Conservation (phyloP, 2,329 filamentous ascomycete genomes). For the Hypocreales sp. region DNA sequence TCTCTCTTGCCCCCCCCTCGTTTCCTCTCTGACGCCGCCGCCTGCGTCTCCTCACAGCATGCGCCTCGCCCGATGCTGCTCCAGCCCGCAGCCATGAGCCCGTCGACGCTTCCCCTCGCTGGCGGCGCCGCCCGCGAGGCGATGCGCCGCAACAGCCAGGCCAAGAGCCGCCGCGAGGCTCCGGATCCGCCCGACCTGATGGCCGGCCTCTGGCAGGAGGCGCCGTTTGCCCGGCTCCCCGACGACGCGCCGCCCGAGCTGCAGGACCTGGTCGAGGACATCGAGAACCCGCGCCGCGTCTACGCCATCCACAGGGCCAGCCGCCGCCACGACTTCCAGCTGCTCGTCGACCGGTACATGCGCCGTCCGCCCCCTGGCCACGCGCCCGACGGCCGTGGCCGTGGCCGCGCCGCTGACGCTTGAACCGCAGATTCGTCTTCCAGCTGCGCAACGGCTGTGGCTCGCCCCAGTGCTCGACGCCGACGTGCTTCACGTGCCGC, state of each 20-base stretch:
- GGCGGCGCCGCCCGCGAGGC: conserved; percentile 3
- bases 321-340: conserved; percentile 48
- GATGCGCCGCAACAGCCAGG: background rate
- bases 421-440: conserved; percentile 48
- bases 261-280: conserved; percentile 35
- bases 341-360: conserved; percentile 49
- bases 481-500: conserved; percentile 70
- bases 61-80: background rate
- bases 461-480: conserved; percentile 48
- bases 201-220: conserved; percentile 44
- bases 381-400: too few species aligned
- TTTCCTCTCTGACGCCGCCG: background rate
- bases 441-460: conserved; percentile 76
- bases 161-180: conserved; percentile 3
- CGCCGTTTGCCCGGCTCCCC: conserved; percentile 42
- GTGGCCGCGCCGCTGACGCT: conserved; percentile 1
- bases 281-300: conserved; percentile 45
- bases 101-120: conserved; percentile 3
- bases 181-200: conserved; percentile 30
- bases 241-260: conserved; percentile 44
- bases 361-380: background rate
- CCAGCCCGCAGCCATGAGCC: conserved; percentile 6
- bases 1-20: too few species aligned
- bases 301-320: conserved; percentile 45
- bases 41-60: conserved; percentile 1